Base-by-base conservation (phyloP, 2,329 filamentous ascomycete species). In the Akanthomyces uredinophilus region DNA sequence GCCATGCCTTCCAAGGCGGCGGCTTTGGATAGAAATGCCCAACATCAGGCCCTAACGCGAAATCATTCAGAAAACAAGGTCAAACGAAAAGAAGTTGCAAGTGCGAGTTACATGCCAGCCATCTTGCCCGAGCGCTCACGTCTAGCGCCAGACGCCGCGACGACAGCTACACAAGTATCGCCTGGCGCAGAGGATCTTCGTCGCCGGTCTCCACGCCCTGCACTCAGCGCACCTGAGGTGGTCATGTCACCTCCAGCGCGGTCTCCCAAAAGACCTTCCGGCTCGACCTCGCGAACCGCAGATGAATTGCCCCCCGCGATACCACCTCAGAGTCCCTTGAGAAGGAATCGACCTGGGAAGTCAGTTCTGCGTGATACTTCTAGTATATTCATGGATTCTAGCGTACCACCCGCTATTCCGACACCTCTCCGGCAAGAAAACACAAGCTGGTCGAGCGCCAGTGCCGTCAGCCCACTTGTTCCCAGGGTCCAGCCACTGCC, bases 111-210 rank as follows among this genome's bases (percentile, higher is more conserved):
- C 20, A 11, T 54, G 20, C 51, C 50, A 20, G 22, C 43, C 11
- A 43, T 50, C 16, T 41, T 41, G 18, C 29, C 51, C 10, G 57
- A 53, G 14, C 32, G 43, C 35, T 56, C 51, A 20, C 49, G 39
- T 24, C 20, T 60, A 22, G 22, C 46, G 18, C 44, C 60, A 2
- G 44, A 59, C 55, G 79, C 76, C 1, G 73, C 71, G 14, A 79
- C 78, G 4, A 80, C 79, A 13, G 80, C 78, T 1, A 75, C 78
- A 8, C 78, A 83, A 67, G 69, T 81, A 7, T 85, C 83, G 4
- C 83, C 83, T 0, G 78, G 76, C 2, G 69, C 73, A 4, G 81
- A 84, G 7, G 79, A 78, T 49, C 66, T 85, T 32, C 77, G 82
- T 13, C 77, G 80, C 65, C 75, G 83, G 51, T 85, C 83, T 2